These are phyloP conservation scores for Ricinus communis DNA, from an alignment of 345 rosid genomes.

Conservation along the genomic window DNA sequence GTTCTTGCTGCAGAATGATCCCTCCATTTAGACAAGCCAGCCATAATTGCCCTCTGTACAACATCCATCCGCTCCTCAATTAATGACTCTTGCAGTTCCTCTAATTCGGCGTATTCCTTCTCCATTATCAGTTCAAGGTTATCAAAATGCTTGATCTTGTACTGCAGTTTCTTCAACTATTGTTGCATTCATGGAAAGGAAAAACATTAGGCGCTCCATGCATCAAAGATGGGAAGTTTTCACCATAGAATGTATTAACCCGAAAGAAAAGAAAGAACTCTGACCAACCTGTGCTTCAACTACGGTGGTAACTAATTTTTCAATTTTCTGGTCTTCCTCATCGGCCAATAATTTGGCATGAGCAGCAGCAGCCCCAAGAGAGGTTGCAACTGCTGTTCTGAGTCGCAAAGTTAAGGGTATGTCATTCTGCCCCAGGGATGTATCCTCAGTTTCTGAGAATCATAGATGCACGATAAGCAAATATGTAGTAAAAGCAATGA, in stretches of 20 bases:
- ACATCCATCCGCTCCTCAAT: slow-evolving; percentile 27
- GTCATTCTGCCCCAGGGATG: slow-evolving; percentile 31
- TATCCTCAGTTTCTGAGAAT: slow-evolving; percentile 47
- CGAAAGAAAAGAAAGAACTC: slow-evolving; percentile 1
- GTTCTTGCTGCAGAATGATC: slow-evolving; percentile 47
- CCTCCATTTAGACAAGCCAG: slow-evolving; percentile 57
- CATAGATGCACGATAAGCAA: slow-evolving; percentile 2
- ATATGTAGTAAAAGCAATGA: background rate
- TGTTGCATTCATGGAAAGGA: slow-evolving; percentile 14
- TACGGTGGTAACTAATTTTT: slow-evolving; percentile 55
- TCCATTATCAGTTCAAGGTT: slow-evolving; percentile 76
- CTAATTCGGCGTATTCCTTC: slow-evolving; percentile 57
- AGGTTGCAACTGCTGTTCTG: slow-evolving; percentile 73
- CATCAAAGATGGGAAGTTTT: background rate
- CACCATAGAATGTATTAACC: background rate
- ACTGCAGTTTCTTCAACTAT: slow-evolving; percentile 72
- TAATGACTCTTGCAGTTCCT: slow-evolving; percentile 43
- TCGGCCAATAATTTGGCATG: slow-evolving; percentile 78
- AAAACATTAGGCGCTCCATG: slow-evolving; percentile 14
- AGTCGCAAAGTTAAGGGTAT: slow-evolving; percentile 60
- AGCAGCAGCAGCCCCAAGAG: slow-evolving; percentile 82
- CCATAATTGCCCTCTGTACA: slow-evolving; percentile 43
- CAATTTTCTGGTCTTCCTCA: slow-evolving; percentile 80
- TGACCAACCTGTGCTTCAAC: slow-evolving; percentile 67
- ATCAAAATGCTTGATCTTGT: slow-evolving; percentile 64